Evolutionary conservation across 2,329 filamentous ascomycete species (phyloP).

Genomic region (Coniochaeta pulveracea): DNA sequence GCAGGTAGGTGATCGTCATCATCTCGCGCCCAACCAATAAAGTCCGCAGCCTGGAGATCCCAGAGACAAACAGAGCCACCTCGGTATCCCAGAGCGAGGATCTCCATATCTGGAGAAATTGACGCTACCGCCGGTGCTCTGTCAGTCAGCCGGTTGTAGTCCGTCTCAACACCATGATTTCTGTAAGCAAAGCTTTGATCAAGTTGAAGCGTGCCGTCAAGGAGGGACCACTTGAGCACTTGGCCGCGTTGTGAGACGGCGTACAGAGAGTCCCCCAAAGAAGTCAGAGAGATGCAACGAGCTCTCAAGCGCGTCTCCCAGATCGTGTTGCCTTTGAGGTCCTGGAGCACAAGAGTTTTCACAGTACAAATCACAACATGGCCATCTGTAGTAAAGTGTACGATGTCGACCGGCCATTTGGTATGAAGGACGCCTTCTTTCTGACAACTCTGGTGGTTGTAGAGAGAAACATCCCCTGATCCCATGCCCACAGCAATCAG

Average conservation of each 20-base stretch:
- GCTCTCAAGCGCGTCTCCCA: conserved; percentile 9
- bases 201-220: conserved; percentile 7
- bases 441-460: conserved; percentile 9
- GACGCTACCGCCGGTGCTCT: conserved; percentile 9
- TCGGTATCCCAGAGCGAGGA: conserved; percentile 11
- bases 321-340: conserved; percentile 6
- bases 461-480: conserved; percentile 8
- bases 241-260: conserved; percentile 8
- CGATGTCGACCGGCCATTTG: conserved; percentile 7
- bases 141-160: background rate
- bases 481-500: conserved; percentile 9
- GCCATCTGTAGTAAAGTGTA: conserved; percentile 6
- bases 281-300: conserved; percentile 8
- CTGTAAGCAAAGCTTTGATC: conserved; percentile 8
- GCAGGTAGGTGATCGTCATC: conserved; percentile 6
- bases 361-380: conserved; percentile 6
- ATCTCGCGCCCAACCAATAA: conserved; percentile 12
- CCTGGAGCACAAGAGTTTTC: conserved; percentile 6
- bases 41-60: conserved; percentile 9
- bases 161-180: conserved; percentile 5
- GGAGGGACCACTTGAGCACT: conserved; percentile 10
- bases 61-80: conserved; percentile 12
- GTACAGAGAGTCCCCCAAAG: conserved; percentile 1
- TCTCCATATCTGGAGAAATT: conserved; percentile 11
- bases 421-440: conserved; percentile 4